Conservation (phyloP, 495 filamentous ascomycete species). For the Hypoxylon fragiforme region DNA sequence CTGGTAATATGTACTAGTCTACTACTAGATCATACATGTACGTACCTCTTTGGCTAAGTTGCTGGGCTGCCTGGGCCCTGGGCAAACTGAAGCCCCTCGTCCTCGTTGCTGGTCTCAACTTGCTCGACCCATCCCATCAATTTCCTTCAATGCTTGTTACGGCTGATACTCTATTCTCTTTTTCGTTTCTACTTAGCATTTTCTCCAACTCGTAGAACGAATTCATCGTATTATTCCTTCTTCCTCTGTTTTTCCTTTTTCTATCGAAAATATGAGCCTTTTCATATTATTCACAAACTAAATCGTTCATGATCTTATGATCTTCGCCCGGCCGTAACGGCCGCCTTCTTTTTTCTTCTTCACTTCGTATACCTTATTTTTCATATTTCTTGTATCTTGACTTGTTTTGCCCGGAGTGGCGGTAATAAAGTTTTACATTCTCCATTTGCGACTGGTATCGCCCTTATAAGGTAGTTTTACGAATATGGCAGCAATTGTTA, state of each 20-base stretch:
- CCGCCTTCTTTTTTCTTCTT: conserved; percentile 40
- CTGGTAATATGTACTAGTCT: too few species aligned
- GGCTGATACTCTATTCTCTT: conserved; percentile 15
- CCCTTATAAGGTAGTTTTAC: conserved; percentile 25
- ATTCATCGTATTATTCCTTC: conserved; percentile 37
- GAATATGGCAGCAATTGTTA: conserved; percentile 48
- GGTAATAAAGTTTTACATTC: conserved; percentile 18
- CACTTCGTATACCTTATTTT: conserved; percentile 38
- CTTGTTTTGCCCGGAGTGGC: conserved; percentile 31
- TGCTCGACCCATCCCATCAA: not conserved
- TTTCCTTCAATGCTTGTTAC: not conserved
- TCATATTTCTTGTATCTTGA: too few species aligned
- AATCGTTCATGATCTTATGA: conserved; percentile 49
- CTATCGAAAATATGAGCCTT: conserved; percentile 19
- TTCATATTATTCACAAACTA: conserved; percentile 16
- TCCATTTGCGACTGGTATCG: conserved; percentile 50
- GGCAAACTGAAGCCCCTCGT: too few species aligned
- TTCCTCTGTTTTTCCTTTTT: too few species aligned
- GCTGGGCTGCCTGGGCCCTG: too few species aligned
- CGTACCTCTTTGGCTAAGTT: conserved; percentile 3
- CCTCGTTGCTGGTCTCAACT: not conserved
- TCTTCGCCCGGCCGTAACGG: conserved; percentile 45
- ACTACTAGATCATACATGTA: too few species aligned
- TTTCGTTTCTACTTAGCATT: conserved; percentile 38
- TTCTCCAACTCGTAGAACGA: conserved; percentile 31